Evolutionary conservation across 2,329 filamentous ascomycete species (phyloP).

Genomic region (Aspergillus fumigatiaffinis): DNA sequence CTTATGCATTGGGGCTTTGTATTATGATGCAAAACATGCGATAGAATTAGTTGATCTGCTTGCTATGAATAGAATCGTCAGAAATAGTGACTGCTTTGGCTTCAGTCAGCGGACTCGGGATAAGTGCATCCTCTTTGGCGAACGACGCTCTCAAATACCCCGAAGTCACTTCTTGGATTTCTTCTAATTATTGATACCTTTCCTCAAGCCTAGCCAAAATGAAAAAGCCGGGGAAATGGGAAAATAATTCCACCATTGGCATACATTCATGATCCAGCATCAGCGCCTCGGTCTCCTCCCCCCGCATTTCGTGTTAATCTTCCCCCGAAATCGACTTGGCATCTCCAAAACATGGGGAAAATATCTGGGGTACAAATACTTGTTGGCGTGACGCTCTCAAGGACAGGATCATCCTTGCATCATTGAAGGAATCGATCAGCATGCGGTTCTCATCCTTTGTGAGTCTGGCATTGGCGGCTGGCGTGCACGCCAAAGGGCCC

Average conservation of each 20-base stretch:
- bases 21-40: too few species aligned
- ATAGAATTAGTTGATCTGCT: not conserved
- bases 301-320: not conserved
- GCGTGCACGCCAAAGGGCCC: slow-evolving; percentile 1
- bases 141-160: not conserved
- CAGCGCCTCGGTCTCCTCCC: not conserved
- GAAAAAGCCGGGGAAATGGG: not conserved
- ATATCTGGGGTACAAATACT: not conserved
- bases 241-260: not conserved
- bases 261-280: not conserved
- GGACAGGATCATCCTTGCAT: not conserved
- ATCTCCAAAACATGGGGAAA: not conserved
- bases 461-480: not conserved
- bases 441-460: not conserved
- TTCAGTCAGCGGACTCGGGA: not conserved
- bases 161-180: not conserved
- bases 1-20: too few species aligned
- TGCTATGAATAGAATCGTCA: not conserved
- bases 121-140: not conserved
- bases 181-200: not conserved
- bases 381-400: not conserved
- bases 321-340: not conserved
- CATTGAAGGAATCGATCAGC: not conserved
- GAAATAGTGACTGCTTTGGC: not conserved
- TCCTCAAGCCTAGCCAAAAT: not conserved